Evolutionary conservation across 176 grass and related monocot species (phyloP), one percentile per base, ranked within the genome.

Genomic region (Ampelocalamus luodianensis): DNA sequence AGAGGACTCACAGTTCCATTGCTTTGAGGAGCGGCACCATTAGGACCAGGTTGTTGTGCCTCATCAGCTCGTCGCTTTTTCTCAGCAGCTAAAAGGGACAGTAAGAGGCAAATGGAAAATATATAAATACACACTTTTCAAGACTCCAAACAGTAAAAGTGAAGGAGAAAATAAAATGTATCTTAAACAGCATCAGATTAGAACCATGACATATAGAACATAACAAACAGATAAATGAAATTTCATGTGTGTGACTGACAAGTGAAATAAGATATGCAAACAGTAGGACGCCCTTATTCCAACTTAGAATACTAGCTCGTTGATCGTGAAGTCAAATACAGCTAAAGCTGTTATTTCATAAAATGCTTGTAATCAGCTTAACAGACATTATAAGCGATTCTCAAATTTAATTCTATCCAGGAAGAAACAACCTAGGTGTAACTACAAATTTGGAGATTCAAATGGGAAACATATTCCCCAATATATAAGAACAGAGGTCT

Each of bases 1-100:
- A 87, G 2, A 42, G 66, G 86, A 84, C 93, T 99, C 94, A 99
- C 97, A 93, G 85, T 83, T 81, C 90, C 97, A 82, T 92, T 99
- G 83, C 56, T 92, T 86, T 94, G 90, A 23, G 79, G 71, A 91
- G 2, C 71, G 51, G 88, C 23, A 51, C 78, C 81, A 85, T 87
- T 94, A 74, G 87, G 81, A 36, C 81, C 87, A 80, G 79, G 58
- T 51, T 92, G 83, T 60, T 96, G 91, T 60, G 84, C 42, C 76
- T 99, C 97, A 81, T 96, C 93, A 74, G 79, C 67, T 50, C 89
- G 82, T 50, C 90, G 85, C 55, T 91, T 99, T 91, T 82, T 99
- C 86, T 94, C 97, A 77, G 88, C 88, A 53, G 88, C 92, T 96
- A 27, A 76, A 80, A 80, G 11, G 11, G 26, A 71, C 20, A 62